These are phyloP conservation scores for Penicilliopsis zonata DNA, from an alignment of 495 filamentous ascomycete species.

Conservation along the genomic window DNA sequence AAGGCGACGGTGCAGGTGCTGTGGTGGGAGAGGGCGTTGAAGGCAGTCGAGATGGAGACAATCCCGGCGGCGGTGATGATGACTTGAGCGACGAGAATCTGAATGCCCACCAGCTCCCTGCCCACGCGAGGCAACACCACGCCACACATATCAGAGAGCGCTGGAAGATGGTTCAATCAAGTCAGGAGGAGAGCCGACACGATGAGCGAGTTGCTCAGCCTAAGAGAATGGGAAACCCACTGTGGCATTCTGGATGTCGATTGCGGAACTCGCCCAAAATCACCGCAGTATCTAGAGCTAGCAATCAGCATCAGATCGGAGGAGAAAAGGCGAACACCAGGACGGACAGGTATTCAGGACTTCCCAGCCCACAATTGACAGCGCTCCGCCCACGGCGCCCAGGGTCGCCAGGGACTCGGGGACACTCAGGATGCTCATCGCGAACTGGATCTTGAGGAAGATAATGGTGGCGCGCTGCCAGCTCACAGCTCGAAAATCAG, in stretches of 20 bases:
- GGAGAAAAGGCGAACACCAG: too few species aligned
- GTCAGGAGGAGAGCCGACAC: too few species aligned
- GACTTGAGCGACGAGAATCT: conserved; percentile 36
- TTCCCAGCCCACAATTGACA: conserved; percentile 47
- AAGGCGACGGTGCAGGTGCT: conserved; percentile 36
- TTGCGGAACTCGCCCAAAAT: conserved; percentile 28
- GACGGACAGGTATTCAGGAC: conserved; percentile 54
- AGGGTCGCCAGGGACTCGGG: conserved; percentile 48
- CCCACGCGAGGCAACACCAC: conserved; percentile 48
- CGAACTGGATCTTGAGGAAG: conserved; percentile 44
- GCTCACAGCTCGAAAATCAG: conserved; percentile 45
- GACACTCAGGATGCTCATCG: conserved; percentile 49
- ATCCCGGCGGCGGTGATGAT: conserved; percentile 36
- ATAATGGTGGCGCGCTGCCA: conserved; percentile 46
- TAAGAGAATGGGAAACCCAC: too few species aligned
- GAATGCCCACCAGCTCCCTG: conserved; percentile 24
- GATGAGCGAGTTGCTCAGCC: too few species aligned
- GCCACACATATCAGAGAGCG: conserved; percentile 56
- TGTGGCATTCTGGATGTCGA: conserved; percentile 25
- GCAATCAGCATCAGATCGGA: too few species aligned
- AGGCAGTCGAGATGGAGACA: conserved; percentile 34
- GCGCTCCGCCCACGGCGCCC: conserved; percentile 45
- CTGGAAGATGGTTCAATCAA: too few species aligned
- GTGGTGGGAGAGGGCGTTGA: conserved; percentile 39
- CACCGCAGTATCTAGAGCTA: conserved; percentile 21